These are phyloP conservation scores for Peronospora belbahrii DNA, from an alignment of 352 stramenopile genomes.

Conservation along the genomic window DNA sequence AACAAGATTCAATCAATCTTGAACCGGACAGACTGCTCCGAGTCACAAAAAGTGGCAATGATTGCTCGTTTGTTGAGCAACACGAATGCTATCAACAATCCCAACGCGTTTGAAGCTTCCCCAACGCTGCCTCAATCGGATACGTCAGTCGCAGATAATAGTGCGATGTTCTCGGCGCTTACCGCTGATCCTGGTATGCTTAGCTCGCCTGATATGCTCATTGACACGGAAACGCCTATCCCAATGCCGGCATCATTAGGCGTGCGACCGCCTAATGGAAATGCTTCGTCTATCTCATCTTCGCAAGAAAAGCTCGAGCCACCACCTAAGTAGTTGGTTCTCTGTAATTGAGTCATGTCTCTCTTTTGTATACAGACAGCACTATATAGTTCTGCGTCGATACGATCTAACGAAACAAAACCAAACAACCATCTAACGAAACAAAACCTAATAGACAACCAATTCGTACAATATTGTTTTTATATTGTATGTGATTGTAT, in stretches of 20 bases:
- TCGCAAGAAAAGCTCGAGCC: constrained; percentile 19
- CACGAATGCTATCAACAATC: constrained; percentile 68
- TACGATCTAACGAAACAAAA: no score
- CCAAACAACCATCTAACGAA: no score
- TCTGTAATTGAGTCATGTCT: constrained; percentile 19
- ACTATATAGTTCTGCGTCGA: constrained; percentile 2
- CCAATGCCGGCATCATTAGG: constrained; percentile 37
- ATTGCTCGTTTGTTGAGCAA: constrained; percentile 80
- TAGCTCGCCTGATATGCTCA: constrained; percentile 28
- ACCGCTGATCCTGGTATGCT: constrained; percentile 24
- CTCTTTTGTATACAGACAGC: constrained; percentile 23
- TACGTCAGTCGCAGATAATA: constrained; percentile 9
- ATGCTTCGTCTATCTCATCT: constrained; percentile 21
- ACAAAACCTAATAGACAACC: constrained; percentile 29
- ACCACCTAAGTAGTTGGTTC: constrained; percentile 1
- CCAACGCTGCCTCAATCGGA: not conserved
- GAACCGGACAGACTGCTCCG: constrained; percentile 77
- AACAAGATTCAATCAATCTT: constrained; percentile 86
- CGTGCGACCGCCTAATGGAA: constrained; percentile 7
- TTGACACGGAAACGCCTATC: constrained; percentile 42
- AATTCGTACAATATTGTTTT: no score
- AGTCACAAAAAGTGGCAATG: constrained; percentile 85
- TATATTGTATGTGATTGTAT: no score
- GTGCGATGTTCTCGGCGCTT: constrained; percentile 20
- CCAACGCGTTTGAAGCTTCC: constrained; percentile 17